phyloP scores from a whole-genome alignment of 495 filamentous ascomycete species.

The Trichoderma reesei region DNA sequence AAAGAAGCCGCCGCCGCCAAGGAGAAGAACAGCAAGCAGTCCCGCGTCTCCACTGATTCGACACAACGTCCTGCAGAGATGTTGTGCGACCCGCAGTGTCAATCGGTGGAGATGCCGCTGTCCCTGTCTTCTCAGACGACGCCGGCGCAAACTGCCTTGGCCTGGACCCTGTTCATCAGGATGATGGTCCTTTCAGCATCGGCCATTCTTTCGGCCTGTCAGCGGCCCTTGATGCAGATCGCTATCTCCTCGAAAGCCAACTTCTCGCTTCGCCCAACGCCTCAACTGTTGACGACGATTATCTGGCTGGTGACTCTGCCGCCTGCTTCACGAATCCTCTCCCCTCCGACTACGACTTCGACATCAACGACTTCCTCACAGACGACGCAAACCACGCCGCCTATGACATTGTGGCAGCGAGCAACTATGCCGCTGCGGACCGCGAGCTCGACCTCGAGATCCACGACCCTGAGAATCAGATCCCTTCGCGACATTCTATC shows the following conservation, averaged over 20 bases:
- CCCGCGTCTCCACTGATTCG: conserved; percentile 60
- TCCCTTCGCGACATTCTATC: conserved; percentile 48
- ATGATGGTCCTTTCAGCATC: conserved; percentile 60
- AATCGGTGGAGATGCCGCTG: conserved; percentile 53
- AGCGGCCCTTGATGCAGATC: conserved; percentile 49
- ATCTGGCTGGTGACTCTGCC: conserved; percentile 72
- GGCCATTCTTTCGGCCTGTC: conserved; percentile 54
- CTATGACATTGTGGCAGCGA: conserved; percentile 25
- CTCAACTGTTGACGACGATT: conserved; percentile 68
- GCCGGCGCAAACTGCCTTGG: conserved; percentile 42
- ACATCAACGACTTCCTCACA: conserved; percentile 46
- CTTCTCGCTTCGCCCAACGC: conserved; percentile 59
- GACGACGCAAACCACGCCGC: conserved; percentile 35
- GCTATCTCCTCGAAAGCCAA: conserved; percentile 66
- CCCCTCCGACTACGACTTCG: conserved; percentile 26
- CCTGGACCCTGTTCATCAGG: conserved; percentile 53
- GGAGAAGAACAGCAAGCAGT: conserved; percentile 29
- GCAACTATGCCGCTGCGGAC: conserved; percentile 24
- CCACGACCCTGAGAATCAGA: conserved; percentile 39
- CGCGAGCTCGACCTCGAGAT: conserved; percentile 23
- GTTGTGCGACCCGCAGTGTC: conserved; percentile 99
- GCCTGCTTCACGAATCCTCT: conserved; percentile 33
- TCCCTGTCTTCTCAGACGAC: conserved; percentile 49
- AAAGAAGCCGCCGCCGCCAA: conserved; percentile 7
- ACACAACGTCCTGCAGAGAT: conserved; percentile 99